Evolutionary conservation across 1,284 basidiomycete species (phyloP).

Genomic region (Ganoderma lingzhi): DNA sequence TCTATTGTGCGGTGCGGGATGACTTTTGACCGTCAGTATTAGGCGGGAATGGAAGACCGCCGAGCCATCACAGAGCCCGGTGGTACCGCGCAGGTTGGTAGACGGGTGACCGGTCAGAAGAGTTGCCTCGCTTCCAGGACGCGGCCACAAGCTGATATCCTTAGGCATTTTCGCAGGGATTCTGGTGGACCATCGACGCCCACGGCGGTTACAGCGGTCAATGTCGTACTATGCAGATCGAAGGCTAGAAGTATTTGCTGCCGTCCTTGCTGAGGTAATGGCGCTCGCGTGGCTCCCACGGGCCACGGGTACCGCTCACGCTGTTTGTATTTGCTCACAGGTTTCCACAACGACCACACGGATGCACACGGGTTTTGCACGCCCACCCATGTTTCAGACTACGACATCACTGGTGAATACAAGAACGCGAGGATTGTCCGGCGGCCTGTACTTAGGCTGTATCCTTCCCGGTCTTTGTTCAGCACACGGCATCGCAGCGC

Average conservation of each 20-base stretch:
- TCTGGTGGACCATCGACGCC: slow-evolving; percentile 1
- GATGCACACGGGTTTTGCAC: neutral
- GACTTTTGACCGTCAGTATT: neutral
- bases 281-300: slow-evolving; percentile 12
- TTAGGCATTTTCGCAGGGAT: slow-evolving; percentile 24
- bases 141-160: slow-evolving; percentile 13
- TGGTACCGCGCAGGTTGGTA: neutral
- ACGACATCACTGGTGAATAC: neutral
- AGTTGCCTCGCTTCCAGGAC: neutral
- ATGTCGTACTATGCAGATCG: slow-evolving; percentile 22
- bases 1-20: neutral
- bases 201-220: neutral
- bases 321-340: neutral
- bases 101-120: slow-evolving; percentile 1
- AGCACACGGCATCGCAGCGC: neutral
- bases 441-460: neutral
- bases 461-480: neutral
- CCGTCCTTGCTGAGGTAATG: neutral
- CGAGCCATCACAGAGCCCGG: neutral
- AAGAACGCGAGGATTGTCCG: neutral
- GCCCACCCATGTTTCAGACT: neutral
- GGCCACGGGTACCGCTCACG: slow-evolving; percentile 10
- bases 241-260: slow-evolving; percentile 12
- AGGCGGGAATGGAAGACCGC: neutral
- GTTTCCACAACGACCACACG: neutral